phyloP scores from a whole-genome alignment of 2,329 filamentous ascomycete genomes.

The Fusarium redolens region DNA sequence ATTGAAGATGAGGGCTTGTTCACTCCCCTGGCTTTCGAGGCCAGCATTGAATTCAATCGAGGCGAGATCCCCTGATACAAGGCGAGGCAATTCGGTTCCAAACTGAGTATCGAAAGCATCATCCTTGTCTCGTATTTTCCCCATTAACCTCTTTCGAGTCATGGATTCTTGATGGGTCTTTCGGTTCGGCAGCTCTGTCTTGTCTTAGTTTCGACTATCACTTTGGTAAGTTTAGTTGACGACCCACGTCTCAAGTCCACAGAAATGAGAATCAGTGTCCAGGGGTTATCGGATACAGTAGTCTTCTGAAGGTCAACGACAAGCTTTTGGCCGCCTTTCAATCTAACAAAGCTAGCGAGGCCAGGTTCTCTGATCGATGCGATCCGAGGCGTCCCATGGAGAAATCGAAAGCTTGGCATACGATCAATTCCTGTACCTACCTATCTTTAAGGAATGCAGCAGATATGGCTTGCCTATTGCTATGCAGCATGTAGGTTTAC shows the following conservation, averaged over 20 bases:
- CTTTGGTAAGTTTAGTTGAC: not conserved
- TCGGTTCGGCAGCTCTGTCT: slow-evolving; percentile 9
- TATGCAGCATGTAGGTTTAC: not conserved
- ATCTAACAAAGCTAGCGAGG: not conserved
- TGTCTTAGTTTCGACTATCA: not conserved
- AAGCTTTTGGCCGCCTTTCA: slow-evolving; percentile 29
- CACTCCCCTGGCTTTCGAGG: slow-evolving; percentile 6
- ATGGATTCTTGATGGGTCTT: slow-evolving; percentile 6
- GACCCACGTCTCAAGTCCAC: slow-evolving; percentile 25
- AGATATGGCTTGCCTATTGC: not conserved
- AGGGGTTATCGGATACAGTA: slow-evolving; percentile 1
- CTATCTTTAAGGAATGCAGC: not conserved
- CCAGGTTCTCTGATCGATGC: slow-evolving; percentile 20
- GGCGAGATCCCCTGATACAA: not conserved
- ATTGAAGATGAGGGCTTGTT: slow-evolving; percentile 12
- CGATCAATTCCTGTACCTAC: not conserved
- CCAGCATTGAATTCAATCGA: not conserved
- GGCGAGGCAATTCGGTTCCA: slow-evolving; percentile 1
- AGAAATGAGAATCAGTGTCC: slow-evolving; percentile 8
- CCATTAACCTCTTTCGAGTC: slow-evolving; percentile 11
- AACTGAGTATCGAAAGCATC: slow-evolving; percentile 2
- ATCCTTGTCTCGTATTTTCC: slow-evolving; percentile 5
- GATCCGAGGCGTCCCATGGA: slow-evolving; percentile 13
- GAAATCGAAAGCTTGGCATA: slow-evolving; percentile 24
- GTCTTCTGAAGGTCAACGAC: slow-evolving; percentile 6